Evolutionary conservation across 495 filamentous ascomycete genomes (phyloP).

Genomic region (Aspergillus bertholletiae): DNA sequence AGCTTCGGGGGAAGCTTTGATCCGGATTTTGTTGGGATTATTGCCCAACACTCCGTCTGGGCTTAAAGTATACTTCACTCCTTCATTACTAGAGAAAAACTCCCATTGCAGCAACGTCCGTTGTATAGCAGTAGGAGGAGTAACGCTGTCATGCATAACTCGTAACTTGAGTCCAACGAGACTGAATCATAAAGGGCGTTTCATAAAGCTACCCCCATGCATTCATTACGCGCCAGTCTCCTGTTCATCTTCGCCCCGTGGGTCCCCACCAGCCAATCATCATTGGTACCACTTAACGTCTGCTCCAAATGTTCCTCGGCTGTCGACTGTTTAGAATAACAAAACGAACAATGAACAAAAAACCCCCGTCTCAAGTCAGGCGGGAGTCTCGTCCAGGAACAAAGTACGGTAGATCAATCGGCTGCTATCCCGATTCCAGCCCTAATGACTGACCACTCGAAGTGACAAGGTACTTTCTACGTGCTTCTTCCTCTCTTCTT

Average conservation of each 20-base stretch:
- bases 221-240: background rate
- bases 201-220: background rate
- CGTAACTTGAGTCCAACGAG: too few relatives aligned
- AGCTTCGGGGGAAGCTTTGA: constrained; percentile 4
- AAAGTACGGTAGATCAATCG: background rate
- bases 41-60: constrained; percentile 16
- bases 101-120: too few relatives aligned
- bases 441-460: too few relatives aligned
- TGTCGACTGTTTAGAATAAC: background rate
- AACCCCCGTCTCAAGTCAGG: too few relatives aligned
- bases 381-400: background rate
- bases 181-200: too few relatives aligned
- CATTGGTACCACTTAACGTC: background rate
- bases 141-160: background rate
- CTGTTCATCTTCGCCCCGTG: background rate
- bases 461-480: background rate
- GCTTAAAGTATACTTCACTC: too few relatives aligned
- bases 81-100: too few relatives aligned
- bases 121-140: too few relatives aligned
- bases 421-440: background rate
- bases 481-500: background rate
- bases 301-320: background rate
- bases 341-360: too few relatives aligned
- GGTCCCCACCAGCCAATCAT: background rate
- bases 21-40: constrained; percentile 20